These are phyloP conservation scores for Chloris gayana DNA, from an alignment of 176 grass and related monocot genomes.

Conservation along the genomic window DNA sequence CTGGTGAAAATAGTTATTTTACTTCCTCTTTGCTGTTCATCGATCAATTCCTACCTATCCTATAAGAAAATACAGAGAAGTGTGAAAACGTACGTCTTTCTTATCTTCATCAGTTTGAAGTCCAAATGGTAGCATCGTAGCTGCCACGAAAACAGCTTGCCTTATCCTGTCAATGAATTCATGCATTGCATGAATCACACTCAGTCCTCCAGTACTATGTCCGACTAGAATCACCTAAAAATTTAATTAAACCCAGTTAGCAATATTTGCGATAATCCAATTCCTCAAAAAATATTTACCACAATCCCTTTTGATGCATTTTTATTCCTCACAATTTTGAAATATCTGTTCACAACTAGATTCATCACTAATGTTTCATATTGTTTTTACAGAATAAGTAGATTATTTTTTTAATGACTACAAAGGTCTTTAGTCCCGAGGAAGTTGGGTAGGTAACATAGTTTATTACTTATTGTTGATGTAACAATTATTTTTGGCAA, in stretches of 20 bases:
- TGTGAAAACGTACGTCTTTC: constrained; percentile 49
- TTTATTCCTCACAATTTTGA: constrained; percentile 4
- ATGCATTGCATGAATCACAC: constrained; percentile 68
- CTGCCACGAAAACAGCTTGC: constrained; percentile 60
- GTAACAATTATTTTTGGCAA: neutral
- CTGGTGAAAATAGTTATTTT: neutral
- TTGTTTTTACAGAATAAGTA: neutral
- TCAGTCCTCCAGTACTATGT: constrained; percentile 62
- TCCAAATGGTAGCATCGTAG: constrained; percentile 75
- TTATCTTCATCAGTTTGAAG: constrained; percentile 62
- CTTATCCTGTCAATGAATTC: constrained; percentile 50
- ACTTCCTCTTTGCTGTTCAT: neutral
- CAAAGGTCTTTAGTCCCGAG: neutral
- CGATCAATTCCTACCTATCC: neutral
- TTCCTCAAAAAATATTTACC: no score
- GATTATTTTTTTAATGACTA: neutral
- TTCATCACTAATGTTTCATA: neutral
- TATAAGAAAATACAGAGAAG: constrained; percentile 13
- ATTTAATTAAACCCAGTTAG: neutral
- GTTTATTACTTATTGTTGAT: neutral
- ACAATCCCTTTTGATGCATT: neutral
- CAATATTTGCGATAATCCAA: no score
- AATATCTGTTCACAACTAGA: neutral
- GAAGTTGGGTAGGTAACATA: neutral
- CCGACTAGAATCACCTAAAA: constrained; percentile 63